These are phyloP conservation scores for Aspergillus fumigatiaffinis DNA, from an alignment of 2,329 filamentous ascomycete genomes.

Conservation along the genomic window DNA sequence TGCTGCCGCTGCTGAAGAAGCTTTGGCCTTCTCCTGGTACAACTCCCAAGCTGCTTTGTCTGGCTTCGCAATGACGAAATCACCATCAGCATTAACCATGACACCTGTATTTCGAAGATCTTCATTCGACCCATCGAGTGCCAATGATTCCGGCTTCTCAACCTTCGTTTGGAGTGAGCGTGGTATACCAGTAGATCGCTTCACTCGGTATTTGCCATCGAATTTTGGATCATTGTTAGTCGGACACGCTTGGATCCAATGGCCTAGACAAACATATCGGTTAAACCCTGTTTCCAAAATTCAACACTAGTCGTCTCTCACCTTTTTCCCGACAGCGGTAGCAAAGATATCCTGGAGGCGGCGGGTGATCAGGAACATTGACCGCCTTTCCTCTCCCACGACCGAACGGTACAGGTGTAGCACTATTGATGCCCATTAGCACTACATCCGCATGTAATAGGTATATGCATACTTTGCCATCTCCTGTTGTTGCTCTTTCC, in stretches of 20 bases:
- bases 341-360: constrained; percentile 90
- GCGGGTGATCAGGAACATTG: constrained; percentile 88
- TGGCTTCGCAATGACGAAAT: constrained; percentile 93
- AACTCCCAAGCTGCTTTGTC: constrained; percentile 96
- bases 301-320: constrained; percentile 24
- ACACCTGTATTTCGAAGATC: constrained; percentile 80
- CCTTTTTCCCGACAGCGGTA: constrained; percentile 94
- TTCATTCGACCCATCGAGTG: constrained; percentile 71
- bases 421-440: constrained; percentile 39
- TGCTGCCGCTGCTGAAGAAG: constrained; percentile 74
- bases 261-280: constrained; percentile 51
- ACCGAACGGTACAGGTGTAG: constrained; percentile 41
- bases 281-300: constrained; percentile 1
- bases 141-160: constrained; percentile 77
- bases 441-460: constrained; percentile 2
- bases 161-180: constrained; percentile 93
- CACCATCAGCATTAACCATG: constrained; percentile 96
- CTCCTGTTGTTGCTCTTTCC: constrained; percentile 88
- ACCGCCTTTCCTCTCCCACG: constrained; percentile 35
- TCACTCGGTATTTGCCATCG: constrained; percentile 88
- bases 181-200: constrained; percentile 94
- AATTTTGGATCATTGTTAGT: constrained; percentile 98
- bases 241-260: constrained; percentile 97
- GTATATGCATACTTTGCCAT: constrained; percentile 66
- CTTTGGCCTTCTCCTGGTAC: constrained; percentile 91